A percentile compares a stretch with the other conserved stretches of the same genome.
Conservation (phyloP, 257 asterid species). For the Gentiana straminea region DNA sequence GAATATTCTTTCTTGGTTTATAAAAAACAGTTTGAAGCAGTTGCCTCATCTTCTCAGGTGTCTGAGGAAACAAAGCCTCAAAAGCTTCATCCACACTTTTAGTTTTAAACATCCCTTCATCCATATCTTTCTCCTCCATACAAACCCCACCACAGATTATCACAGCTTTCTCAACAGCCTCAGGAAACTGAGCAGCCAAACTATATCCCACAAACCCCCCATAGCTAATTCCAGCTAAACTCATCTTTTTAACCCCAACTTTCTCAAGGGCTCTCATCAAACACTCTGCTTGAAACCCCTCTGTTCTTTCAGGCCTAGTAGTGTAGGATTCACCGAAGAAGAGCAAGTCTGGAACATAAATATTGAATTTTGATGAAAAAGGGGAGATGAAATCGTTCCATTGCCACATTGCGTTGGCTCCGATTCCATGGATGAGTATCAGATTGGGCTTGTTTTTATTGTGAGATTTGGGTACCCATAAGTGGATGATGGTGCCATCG, state of each 20-base stretch:
- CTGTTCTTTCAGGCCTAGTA: slow-evolving; percentile 36
- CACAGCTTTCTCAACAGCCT: slow-evolving; percentile 46
- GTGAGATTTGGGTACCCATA: slow-evolving; percentile 50
- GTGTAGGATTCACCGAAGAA: slow-evolving; percentile 60
- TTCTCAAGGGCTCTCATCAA: slow-evolving; percentile 47
- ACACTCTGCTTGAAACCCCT: slow-evolving; percentile 50
- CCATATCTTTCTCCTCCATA: slow-evolving; percentile 55
- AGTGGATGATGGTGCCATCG: slow-evolving; percentile 52
- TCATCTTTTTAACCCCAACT: slow-evolving; percentile 32
- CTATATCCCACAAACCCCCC: slow-evolving; percentile 69
- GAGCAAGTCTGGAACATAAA: slow-evolving; percentile 52
- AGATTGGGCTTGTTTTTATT: slow-evolving; percentile 31
- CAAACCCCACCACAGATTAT: slow-evolving; percentile 60
- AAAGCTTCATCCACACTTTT: slow-evolving; percentile 47
- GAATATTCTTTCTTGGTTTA: slow-evolving; percentile 40
- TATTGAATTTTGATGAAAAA: slow-evolving; percentile 47
- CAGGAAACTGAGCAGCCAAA: slow-evolving; percentile 57
- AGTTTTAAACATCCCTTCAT: slow-evolving; percentile 52
- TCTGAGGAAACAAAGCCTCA: slow-evolving; percentile 46
- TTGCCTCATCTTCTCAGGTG: slow-evolving; percentile 54
- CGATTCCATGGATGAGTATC: slow-evolving; percentile 54
- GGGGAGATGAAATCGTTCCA: slow-evolving; percentile 57
- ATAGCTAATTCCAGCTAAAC: slow-evolving; percentile 55
- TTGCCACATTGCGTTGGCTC: slow-evolving; percentile 86
- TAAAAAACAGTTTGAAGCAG: slow-evolving; percentile 33